These are phyloP conservation scores for Trichosporon coremiiforme DNA, from an alignment of 1,284 basidiomycete species.

Conservation along the genomic window DNA sequence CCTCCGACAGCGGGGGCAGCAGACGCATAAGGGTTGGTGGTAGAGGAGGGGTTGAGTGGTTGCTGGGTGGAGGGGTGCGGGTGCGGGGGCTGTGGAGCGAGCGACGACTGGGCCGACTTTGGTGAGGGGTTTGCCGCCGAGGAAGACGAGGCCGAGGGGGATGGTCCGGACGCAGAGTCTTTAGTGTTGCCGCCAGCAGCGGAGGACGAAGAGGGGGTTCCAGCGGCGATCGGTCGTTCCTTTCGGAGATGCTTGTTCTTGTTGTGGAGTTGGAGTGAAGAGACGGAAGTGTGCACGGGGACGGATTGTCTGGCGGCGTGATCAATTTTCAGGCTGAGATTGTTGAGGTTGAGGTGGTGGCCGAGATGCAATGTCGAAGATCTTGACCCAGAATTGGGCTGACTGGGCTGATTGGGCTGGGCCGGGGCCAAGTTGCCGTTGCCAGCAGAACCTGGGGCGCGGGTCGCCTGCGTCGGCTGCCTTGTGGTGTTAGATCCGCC, in stretches of 20 bases:
- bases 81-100: not conserved
- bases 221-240: conserved; percentile 12
- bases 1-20: conserved; percentile 11
- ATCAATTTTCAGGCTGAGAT: conserved; percentile 8
- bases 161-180: not conserved
- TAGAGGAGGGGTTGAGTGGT: conserved; percentile 12
- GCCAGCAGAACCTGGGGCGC: not conserved
- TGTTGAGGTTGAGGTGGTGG: conserved; percentile 2
- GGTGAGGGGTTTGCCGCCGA: conserved; percentile 1
- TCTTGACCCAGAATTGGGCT: not conserved
- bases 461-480: conserved; percentile 3
- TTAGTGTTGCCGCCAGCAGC: not conserved
- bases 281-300: not conserved
- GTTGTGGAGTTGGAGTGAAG: conserved; percentile 7
- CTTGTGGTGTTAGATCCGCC: conserved; percentile 1
- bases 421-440: conserved; percentile 5
- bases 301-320: not conserved
- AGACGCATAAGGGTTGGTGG: not conserved
- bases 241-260: not conserved
- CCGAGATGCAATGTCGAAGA: not conserved
- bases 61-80: conserved; percentile 15
- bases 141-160: conserved; percentile 1
- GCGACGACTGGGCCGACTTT: not conserved
- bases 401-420: not conserved
- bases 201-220: not conserved